Base-by-base conservation (phyloP, 129 eudicot species). In the Centaurea solstitialis region DNA sequence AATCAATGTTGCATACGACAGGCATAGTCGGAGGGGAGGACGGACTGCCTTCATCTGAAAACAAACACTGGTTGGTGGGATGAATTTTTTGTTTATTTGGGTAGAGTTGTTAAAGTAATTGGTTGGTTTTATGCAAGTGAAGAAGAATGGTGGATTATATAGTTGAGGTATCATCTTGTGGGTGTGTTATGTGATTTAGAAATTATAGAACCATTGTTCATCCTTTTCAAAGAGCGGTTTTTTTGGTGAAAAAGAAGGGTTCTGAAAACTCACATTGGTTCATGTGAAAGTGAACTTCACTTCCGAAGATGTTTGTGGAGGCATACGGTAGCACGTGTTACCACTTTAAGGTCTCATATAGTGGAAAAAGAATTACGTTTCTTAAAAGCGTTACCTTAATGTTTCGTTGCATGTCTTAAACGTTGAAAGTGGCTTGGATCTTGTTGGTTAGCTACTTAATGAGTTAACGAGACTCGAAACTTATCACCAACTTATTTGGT, bases 21-120 rank as follows among this genome's bases (percentile, higher is more conserved):
- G 93, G 86, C 88, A 89, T 72, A 92, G 86, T 82, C 87, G 97
- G 41, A 90, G 97, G 85, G 99, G 98, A 82, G 99, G 99, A n/a
- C 89, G 99, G 26, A 89, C 90, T 13, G 89, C 94, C 72, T 95
- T 92, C 79, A 89, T 92, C 65, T 95, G 86, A 89, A 71, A 66
- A 64, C 40, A 47, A 68, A 33, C 47, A 67, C 33, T 62, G 39
- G 23, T 74, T 62, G 39, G 23, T 74, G 18, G 50, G 47, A 79
- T 47, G 77, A n/a, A 40, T 73, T 79, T 5, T 79, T 80, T 66
- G 57, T 62, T 70, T 81, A 12, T 37, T 75, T 70, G 40, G 37
- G 66, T 72, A 73, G 50, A 75, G 53, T 53, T 64, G 81, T 75
- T 5, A 40, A 66, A n/a, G 62, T 57, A 50, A 15, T 15, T 50